Conservation (phyloP, 1,139 yeast species). For the Nakaseomyces bracarensis region DNA sequence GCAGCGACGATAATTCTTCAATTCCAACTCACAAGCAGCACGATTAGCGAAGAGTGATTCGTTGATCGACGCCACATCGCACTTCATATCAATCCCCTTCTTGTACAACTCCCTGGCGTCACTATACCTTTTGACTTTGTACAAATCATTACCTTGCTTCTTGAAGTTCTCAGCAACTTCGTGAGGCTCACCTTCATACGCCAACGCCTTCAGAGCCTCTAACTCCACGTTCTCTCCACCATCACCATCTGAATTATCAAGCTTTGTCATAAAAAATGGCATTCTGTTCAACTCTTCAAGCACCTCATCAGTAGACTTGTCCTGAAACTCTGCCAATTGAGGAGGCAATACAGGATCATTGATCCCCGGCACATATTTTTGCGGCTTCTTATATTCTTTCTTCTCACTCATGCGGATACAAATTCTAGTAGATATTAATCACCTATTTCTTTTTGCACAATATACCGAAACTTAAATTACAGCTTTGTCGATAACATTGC, state of each 20-base stretch:
- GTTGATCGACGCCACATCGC: slow-evolving; percentile 44
- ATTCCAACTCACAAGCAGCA: slow-evolving; percentile 85
- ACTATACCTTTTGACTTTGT: slow-evolving; percentile 56
- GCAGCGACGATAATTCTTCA: slow-evolving; percentile 76
- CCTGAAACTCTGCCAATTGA: slow-evolving; percentile 58
- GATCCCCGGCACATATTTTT: slow-evolving; percentile 57
- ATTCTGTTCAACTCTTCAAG: slow-evolving; percentile 69
- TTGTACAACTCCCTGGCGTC: slow-evolving; percentile 74
- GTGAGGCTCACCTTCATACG: slow-evolving; percentile 92
- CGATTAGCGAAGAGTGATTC: slow-evolving; percentile 67
- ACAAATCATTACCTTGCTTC: slow-evolving; percentile 87
- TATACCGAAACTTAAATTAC: too few relatives aligned
- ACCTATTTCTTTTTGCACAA: too few relatives aligned
- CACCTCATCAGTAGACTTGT: slow-evolving; percentile 67
- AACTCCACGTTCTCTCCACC: slow-evolving; percentile 68
- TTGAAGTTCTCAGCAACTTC: slow-evolving; percentile 87
- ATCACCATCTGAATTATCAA: slow-evolving; percentile 69
- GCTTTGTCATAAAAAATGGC: slow-evolving; percentile 90
- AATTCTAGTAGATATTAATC: too few relatives aligned
- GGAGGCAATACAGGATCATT: slow-evolving; percentile 83
- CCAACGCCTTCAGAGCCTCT: slow-evolving; percentile 86
- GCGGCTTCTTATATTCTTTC: slow-evolving; percentile 30
- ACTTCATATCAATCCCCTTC: slow-evolving; percentile 67
- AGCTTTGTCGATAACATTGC: too few relatives aligned
- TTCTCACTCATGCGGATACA: not conserved